phyloP scores from a whole-genome alignment of 2,329 filamentous ascomycete genomes.

The Daldinia eschscholtzii region DNA sequence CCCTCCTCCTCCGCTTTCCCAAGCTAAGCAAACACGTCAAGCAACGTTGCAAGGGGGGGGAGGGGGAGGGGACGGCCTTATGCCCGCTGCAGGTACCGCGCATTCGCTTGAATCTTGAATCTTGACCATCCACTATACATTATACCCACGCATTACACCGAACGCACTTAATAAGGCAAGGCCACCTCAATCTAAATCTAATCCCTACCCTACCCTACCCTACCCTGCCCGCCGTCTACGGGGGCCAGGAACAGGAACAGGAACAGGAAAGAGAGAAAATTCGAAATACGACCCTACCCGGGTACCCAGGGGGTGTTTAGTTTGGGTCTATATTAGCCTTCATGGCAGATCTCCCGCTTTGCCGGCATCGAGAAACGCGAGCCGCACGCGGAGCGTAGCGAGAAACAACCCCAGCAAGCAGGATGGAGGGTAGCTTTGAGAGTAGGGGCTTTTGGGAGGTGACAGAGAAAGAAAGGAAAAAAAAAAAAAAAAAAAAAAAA shows the following conservation, averaged over 20 bases:
- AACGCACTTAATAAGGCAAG: too few relatives aligned
- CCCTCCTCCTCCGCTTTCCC: background rate
- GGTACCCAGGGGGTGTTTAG: background rate
- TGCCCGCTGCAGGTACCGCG: slow-evolving; percentile 11
- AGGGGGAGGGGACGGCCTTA: too few relatives aligned
- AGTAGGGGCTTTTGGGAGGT: background rate
- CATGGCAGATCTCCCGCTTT: slow-evolving; percentile 37
- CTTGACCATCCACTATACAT: too few relatives aligned
- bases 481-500: background rate
- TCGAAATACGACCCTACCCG: slow-evolving; percentile 20
- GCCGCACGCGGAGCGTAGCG: slow-evolving; percentile 13
- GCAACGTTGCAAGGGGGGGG: background rate
- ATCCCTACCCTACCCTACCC: too few relatives aligned
- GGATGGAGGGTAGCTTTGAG: background rate
- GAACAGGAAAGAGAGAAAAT: background rate
- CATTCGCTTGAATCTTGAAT: background rate
- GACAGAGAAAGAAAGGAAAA: background rate
- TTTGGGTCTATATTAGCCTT: slow-evolving; percentile 36
- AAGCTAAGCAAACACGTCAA: background rate
- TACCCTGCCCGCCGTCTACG: too few relatives aligned
- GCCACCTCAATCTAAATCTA: too few relatives aligned
- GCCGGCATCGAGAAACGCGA: slow-evolving; percentile 26
- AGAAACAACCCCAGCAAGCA: background rate
- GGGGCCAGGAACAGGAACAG: background rate
- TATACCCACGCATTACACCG: too few relatives aligned